phyloP scores from a whole-genome alignment of 1,284 basidiomycete genomes.

The Ganoderma meredithae region DNA sequence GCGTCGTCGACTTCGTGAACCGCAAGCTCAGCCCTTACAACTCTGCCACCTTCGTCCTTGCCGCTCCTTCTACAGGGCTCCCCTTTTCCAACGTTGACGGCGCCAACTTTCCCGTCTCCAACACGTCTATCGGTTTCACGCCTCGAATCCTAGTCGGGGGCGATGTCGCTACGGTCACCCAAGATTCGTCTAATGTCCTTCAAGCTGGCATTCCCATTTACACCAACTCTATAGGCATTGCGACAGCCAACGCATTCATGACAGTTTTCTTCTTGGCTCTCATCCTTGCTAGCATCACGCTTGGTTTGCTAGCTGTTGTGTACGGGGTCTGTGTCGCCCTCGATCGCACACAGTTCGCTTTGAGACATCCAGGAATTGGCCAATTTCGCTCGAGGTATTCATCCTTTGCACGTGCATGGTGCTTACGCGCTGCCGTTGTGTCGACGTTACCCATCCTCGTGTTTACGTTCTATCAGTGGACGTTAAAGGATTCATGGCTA shows the following conservation, averaged over 20 bases:
- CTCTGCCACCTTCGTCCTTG: slow-evolving; percentile 30
- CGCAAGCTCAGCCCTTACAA: slow-evolving; percentile 84
- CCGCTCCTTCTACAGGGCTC: neutral
- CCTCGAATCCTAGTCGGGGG: slow-evolving; percentile 38
- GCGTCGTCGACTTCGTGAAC: slow-evolving; percentile 79
- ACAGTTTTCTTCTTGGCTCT: slow-evolving; percentile 79
- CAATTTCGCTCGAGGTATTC: slow-evolving; percentile 50
- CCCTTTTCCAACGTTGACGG: slow-evolving; percentile 30
- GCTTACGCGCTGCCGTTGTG: slow-evolving; percentile 65
- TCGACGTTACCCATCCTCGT: slow-evolving; percentile 74
- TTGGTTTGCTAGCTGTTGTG: slow-evolving; percentile 59
- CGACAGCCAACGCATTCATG: slow-evolving; percentile 85
- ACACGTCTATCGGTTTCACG: slow-evolving; percentile 5
- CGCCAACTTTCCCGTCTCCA: slow-evolving; percentile 23
- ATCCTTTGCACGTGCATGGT: slow-evolving; percentile 63
- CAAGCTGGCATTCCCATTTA: slow-evolving; percentile 85
- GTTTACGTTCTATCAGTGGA: slow-evolving; percentile 90
- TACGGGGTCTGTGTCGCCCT: slow-evolving; percentile 52
- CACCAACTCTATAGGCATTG: slow-evolving; percentile 76
- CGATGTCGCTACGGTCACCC: slow-evolving; percentile 72
- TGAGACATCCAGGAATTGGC: slow-evolving; percentile 36
- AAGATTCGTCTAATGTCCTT: slow-evolving; percentile 67
- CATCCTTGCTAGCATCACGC: slow-evolving; percentile 64
- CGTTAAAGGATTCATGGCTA: slow-evolving; percentile 85
- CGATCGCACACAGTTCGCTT: slow-evolving; percentile 40